These are phyloP conservation scores for Ehretia macrophylla DNA, from an alignment of 257 asterid genomes.

Conservation along the genomic window DNA sequence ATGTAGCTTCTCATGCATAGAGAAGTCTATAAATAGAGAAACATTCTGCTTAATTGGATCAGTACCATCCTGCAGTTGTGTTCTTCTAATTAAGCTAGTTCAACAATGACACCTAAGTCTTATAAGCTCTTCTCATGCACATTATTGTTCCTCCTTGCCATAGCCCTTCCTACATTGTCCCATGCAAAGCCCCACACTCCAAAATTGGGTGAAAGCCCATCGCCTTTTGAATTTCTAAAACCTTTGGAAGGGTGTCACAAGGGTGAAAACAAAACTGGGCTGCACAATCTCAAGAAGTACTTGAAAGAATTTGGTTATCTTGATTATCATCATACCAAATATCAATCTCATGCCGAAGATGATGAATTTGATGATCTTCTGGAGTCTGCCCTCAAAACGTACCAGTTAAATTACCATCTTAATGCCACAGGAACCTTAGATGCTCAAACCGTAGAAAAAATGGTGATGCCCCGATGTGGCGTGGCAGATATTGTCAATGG, in stretches of 20 bases:
- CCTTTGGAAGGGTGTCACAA: background rate
- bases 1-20: too few species aligned
- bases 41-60: too few species aligned
- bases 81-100: too few species aligned
- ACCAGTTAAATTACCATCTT: conserved; percentile 13
- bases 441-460: conserved; percentile 12
- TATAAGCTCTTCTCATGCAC: background rate
- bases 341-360: background rate
- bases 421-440: conserved; percentile 24
- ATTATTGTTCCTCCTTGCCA: conserved; percentile 2
- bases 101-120: too few species aligned
- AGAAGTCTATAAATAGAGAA: too few species aligned
- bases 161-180: background rate
- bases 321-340: background rate
- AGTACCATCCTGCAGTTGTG: too few species aligned
- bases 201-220: conserved; percentile 1
- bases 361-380: background rate
- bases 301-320: conserved; percentile 8
- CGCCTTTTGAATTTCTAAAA: conserved; percentile 34
- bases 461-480: conserved; percentile 35
- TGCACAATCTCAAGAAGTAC: conserved; percentile 4
- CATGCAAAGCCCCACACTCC: conserved; percentile 14
- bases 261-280: conserved; percentile 2
- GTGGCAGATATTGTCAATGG: conserved; percentile 29
- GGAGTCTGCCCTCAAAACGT: background rate